phyloP scores from a whole-genome alignment of 164 flowering plant genomes.

The Malania oleifera region DNA sequence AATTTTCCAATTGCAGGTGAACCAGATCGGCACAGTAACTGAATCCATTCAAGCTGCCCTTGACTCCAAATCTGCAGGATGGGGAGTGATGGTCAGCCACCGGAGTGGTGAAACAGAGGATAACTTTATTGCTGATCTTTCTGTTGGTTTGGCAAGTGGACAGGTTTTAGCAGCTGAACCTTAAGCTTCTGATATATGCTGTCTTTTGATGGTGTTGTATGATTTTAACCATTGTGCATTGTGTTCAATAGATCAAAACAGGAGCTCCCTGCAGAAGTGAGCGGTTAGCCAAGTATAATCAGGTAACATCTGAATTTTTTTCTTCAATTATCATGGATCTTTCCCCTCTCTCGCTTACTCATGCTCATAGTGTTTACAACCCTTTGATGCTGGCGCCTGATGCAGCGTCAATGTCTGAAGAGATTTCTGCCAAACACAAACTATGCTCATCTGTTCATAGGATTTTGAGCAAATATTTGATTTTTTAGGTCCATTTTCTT shows the following conservation, averaged over 20 bases:
- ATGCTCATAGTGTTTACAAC: too few relatives aligned
- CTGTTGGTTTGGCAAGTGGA: slow-evolving; percentile 96
- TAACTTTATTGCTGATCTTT: slow-evolving; percentile 92
- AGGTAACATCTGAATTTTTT: slow-evolving; percentile 37
- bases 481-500: too few relatives aligned
- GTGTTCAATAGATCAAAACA: slow-evolving; percentile 65
- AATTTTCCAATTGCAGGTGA: slow-evolving; percentile 53
- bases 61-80: slow-evolving; percentile 92
- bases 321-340: not conserved
- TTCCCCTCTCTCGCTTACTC: too few relatives aligned
- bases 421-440: too few relatives aligned
- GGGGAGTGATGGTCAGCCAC: slow-evolving; percentile 99
- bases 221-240: slow-evolving; percentile 9
- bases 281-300: slow-evolving; percentile 90
- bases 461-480: too few relatives aligned
- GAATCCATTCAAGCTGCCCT: slow-evolving; percentile 91
- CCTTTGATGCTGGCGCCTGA: too few relatives aligned
- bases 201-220: not conserved
- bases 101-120: slow-evolving; percentile 98
- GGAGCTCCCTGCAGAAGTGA: slow-evolving; percentile 98
- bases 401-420: too few relatives aligned
- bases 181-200: not conserved
- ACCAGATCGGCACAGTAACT: slow-evolving; percentile 92
- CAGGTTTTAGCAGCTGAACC: slow-evolving; percentile 44
- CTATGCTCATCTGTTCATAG: too few relatives aligned